Base-by-base conservation (phyloP, 78 protist species). In the Chrysochromulina parva region DNA sequence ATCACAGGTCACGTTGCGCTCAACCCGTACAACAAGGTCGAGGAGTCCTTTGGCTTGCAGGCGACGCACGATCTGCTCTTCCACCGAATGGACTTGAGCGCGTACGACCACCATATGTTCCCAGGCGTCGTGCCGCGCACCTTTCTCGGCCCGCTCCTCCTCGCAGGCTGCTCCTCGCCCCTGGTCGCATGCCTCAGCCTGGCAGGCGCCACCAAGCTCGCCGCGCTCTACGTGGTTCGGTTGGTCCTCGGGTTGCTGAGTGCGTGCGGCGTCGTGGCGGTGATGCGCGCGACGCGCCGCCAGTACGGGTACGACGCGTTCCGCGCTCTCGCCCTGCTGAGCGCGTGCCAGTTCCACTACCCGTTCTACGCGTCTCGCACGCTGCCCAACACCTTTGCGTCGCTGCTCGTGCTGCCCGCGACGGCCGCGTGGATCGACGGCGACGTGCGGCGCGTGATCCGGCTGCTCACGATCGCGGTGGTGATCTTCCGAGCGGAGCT, bases 81-180 rank as follows among this genome's bases (percentile, higher is more conserved):
- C 93, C 90, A 66, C 85, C 50, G 81, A 22, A 26, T 38, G 11
- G 28, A 26, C 54, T 1, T 71, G 26, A 28, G 9, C 9, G 4
- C 52, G 59, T 98, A 95, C 85, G 99, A 98, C 85, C 98, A 98
- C 85, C 58, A 73, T 50, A 94, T 82, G 16, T 98, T 96, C 66
- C 96, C 97, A 0, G 99, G 99, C 52, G 98, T 96, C 0, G 97
- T 98, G 50, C 99, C 98, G 47, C 91, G 99, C 28, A 94, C 98
- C 2, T 98, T 97, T 66, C 28, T 94, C 19, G 98, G 98, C 19
- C 87, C 86, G 22, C 0, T 53, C 47, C 47, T 47, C 38, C 86
- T 78, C 86, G 57, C 86, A 24, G 78, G 22, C 47, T 57, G 17
- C 28, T 1, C 90, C 19, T 7, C 78, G 52, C 90, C 90, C 16